Conservation (phyloP, 208 protist genomes). For the Acanthamoeba lenticulata region DNA sequence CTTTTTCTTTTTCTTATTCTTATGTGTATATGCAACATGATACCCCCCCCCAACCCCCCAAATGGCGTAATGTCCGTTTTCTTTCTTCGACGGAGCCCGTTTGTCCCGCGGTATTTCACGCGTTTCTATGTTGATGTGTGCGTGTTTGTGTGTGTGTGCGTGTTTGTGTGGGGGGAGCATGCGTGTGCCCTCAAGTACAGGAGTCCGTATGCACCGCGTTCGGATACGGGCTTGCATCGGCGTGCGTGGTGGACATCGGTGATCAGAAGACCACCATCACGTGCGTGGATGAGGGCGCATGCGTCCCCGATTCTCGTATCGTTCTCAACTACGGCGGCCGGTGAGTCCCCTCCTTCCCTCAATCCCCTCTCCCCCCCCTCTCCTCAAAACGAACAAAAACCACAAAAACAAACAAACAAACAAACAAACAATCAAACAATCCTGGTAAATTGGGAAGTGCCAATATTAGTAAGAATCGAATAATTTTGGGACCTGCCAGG, state of each 20-base stretch:
- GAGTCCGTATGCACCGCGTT: conserved; percentile 60
- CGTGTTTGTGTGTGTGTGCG: not conserved
- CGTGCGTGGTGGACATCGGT: conserved; percentile 59
- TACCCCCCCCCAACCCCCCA: no score
- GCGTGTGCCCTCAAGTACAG: conserved; percentile 7
- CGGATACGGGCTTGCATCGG: conserved; percentile 15
- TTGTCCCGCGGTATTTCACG: no score
- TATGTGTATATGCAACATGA: no score
- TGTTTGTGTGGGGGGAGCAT: no score
- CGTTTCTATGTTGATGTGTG: no score
- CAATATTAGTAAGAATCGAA: no score
- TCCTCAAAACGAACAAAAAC: not conserved
- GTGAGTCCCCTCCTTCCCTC: not conserved
- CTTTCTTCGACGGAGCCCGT: no score
- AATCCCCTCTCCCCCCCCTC: not conserved
- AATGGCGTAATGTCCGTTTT: no score
- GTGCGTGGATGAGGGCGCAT: conserved; percentile 62
- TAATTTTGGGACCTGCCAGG: no score
- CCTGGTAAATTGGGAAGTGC: no score
- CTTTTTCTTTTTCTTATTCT: not conserved
- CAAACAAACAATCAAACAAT: no score
- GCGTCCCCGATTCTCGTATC: not conserved
- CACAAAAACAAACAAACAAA: no score
- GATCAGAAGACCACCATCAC: conserved; percentile 55
- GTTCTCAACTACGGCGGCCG: not conserved